Conservation (phyloP, 1,284 basidiomycete species). For the Leucoagaricus sp. region DNA sequence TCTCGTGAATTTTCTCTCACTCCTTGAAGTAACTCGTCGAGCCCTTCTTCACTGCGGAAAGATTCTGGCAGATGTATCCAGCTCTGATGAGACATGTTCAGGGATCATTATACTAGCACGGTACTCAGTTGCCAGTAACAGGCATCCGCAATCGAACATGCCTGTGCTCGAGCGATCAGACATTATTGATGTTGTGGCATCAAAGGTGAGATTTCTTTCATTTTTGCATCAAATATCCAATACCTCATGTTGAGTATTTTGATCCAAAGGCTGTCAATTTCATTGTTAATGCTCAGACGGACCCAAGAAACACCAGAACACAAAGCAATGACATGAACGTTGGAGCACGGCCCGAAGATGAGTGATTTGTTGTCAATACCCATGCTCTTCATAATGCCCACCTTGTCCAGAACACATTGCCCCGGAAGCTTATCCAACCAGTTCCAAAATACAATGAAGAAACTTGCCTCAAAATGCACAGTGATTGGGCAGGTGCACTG, state of each 20-base stretch:
- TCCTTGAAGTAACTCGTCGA: too few relatives aligned
- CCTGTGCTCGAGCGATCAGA: slow-evolving; percentile 10
- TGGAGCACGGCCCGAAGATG: neutral
- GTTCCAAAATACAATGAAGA: neutral
- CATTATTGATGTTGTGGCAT: neutral
- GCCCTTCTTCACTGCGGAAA: too few relatives aligned
- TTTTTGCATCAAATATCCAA: neutral
- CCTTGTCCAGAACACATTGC: slow-evolving; percentile 1
- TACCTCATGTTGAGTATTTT: neutral
- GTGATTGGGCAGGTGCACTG: neutral
- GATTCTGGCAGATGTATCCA: too few relatives aligned
- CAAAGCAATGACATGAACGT: too few relatives aligned
- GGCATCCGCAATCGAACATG: slow-evolving; percentile 13
- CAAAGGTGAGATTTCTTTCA: neutral
- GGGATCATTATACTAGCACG: slow-evolving; percentile 6
- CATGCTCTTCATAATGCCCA: slow-evolving; percentile 15
- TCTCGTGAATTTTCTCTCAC: too few relatives aligned
- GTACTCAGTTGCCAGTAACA: slow-evolving; percentile 8
- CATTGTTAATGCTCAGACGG: slow-evolving; percentile 28
- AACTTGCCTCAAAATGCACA: neutral
- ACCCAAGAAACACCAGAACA: slow-evolving; percentile 9
- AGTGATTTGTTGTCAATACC: slow-evolving; percentile 12
- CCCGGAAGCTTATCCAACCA: slow-evolving; percentile 1
- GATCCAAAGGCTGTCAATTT: slow-evolving; percentile 23
- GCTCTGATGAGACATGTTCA: neutral